A percentile compares a stretch with the other conserved stretches of the same genome.
Conservation (phyloP, 352 stramenopile species). For the Phytophthora tubulina region DNA sequence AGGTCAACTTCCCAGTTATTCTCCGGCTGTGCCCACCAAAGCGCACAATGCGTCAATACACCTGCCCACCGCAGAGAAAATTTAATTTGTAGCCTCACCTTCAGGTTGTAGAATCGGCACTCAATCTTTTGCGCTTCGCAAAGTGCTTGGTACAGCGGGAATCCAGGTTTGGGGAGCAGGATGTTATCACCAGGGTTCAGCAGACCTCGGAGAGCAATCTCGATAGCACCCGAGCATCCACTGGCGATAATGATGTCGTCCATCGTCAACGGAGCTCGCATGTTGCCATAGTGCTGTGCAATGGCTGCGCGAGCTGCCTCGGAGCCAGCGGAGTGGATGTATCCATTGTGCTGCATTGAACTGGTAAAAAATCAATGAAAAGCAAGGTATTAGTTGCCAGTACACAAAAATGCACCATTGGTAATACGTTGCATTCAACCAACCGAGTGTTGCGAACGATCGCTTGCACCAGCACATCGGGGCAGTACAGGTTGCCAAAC, state of each 20-base stretch:
- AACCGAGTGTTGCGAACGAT: slow-evolving; percentile 77
- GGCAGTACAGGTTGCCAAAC: slow-evolving; percentile 93
- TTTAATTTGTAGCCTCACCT: slow-evolving; percentile 36
- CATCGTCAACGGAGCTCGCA: slow-evolving; percentile 68
- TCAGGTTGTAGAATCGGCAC: slow-evolving; percentile 92
- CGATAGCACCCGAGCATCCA: slow-evolving; percentile 94
- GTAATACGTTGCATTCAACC: neutral
- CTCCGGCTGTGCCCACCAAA: slow-evolving; percentile 55
- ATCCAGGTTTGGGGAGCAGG: slow-evolving; percentile 94
- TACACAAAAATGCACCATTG: neutral
- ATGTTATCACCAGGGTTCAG: slow-evolving; percentile 93
- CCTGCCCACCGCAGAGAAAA: neutral
- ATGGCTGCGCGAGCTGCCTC: slow-evolving; percentile 89
- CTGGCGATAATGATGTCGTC: slow-evolving; percentile 95
- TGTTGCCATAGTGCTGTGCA: slow-evolving; percentile 80
- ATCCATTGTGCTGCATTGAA: slow-evolving; percentile 91
- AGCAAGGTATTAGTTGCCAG: slow-evolving; percentile 7
- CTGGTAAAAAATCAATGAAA: slow-evolving; percentile 27
- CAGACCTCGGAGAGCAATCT: slow-evolving; percentile 92
- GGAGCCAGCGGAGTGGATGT: slow-evolving; percentile 93
- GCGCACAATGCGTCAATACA: neutral
- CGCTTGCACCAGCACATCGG: slow-evolving; percentile 85
- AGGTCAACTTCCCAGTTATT: slow-evolving; percentile 95
- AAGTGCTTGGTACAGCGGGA: slow-evolving; percentile 96
- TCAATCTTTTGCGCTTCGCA: slow-evolving; percentile 93